These are phyloP conservation scores for Juglanconis oblonga DNA, from an alignment of 2,329 filamentous ascomycete species.

Conservation along the genomic window DNA sequence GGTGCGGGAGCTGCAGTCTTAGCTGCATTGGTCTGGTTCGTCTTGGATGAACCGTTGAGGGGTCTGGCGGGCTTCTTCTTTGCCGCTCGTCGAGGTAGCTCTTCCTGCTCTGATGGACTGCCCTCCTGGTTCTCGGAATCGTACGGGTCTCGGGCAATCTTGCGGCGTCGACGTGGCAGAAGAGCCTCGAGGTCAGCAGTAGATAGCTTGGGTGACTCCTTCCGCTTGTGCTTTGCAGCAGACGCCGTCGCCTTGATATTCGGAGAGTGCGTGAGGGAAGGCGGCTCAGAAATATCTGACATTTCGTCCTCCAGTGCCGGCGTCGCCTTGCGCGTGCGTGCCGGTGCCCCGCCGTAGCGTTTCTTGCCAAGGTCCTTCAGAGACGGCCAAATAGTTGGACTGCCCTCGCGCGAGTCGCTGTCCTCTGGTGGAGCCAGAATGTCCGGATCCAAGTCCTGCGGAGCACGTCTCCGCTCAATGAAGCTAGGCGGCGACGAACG, in stretches of 20 bases:
- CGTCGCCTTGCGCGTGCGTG: conserved; percentile 29
- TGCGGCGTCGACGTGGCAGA: conserved; percentile 50
- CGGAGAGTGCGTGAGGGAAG: conserved; percentile 65
- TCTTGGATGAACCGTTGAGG: conserved; percentile 7
- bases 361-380: conserved; percentile 49
- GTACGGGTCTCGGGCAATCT: conserved; percentile 31
- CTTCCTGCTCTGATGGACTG: conserved; percentile 34
- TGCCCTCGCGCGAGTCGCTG: conserved; percentile 40
- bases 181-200: conserved; percentile 54
- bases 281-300: conserved; percentile 61
- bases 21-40: neutral
- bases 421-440: conserved; percentile 55
- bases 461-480: conserved; percentile 33
- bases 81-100: conserved; percentile 38
- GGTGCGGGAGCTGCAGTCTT: neutral
- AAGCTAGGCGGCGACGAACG: conserved; percentile 32
- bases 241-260: conserved; percentile 39
- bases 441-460: conserved; percentile 42
- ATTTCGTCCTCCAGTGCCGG: conserved; percentile 37
- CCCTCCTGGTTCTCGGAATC: conserved; percentile 46
- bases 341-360: conserved; percentile 28
- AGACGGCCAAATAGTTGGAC: conserved; percentile 48
- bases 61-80: conserved; percentile 23
- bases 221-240: conserved; percentile 25
- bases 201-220: conserved; percentile 42